Conservation (phyloP, 2,329 filamentous ascomycete species). For the Talaromyces sp. region DNA sequence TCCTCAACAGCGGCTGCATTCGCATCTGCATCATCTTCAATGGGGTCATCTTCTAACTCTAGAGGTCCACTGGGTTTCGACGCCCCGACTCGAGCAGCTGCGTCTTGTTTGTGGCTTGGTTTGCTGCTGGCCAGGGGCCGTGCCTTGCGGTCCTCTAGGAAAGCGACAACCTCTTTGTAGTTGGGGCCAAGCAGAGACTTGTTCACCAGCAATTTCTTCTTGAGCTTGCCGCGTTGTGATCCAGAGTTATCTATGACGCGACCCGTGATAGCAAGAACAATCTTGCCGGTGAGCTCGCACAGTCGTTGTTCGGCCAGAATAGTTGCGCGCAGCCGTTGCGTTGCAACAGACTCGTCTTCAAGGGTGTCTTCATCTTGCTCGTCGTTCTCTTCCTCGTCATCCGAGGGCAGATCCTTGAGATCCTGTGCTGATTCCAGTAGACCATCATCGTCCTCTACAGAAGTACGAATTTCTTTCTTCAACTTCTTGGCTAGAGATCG, state of each 20-base stretch:
- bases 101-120: constrained; percentile 40
- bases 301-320: constrained; percentile 80
- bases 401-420: constrained; percentile 57
- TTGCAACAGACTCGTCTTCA: constrained; percentile 33
- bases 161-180: constrained; percentile 79
- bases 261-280: constrained; percentile 76
- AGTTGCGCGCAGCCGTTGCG: constrained; percentile 61
- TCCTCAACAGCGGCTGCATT: constrained; percentile 32
- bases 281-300: constrained; percentile 80
- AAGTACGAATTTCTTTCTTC: constrained; percentile 36
- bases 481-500: constrained; percentile 71
- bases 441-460: constrained; percentile 65
- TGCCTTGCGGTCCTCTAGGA: constrained; percentile 67
- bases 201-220: constrained; percentile 73
- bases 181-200: constrained; percentile 76
- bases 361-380: constrained; percentile 51
- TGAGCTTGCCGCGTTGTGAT: constrained; percentile 62
- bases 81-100: constrained; percentile 27
- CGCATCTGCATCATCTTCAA: constrained; percentile 39
- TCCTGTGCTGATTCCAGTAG: constrained; percentile 65
- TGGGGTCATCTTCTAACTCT: constrained; percentile 41
- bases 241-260: constrained; percentile 68
- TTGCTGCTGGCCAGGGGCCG: constrained; percentile 23
- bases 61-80: constrained; percentile 44
- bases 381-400: constrained; percentile 44